These are phyloP conservation scores for Tremellales sp. DNA, from an alignment of 1,284 basidiomycete genomes.

Conservation along the genomic window DNA sequence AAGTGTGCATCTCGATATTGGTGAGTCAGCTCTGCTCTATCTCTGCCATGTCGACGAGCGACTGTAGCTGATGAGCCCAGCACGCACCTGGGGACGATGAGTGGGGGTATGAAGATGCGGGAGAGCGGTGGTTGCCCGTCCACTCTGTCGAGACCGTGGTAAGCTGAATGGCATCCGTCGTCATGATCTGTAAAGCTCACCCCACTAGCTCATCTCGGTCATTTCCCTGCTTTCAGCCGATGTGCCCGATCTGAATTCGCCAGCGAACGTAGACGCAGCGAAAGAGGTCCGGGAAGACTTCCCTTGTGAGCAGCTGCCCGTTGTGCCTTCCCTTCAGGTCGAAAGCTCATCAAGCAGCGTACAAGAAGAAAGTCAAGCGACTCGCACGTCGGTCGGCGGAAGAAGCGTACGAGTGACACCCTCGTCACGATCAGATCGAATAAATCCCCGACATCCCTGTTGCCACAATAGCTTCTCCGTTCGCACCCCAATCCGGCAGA, in stretches of 20 bases:
- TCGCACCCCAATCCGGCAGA: background rate
- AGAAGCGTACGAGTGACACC: slow-evolving; percentile 65
- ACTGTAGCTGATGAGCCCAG: slow-evolving; percentile 33
- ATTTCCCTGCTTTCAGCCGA: slow-evolving; percentile 93
- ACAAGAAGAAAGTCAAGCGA: slow-evolving; percentile 89
- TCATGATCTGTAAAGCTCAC: background rate
- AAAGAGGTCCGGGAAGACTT: slow-evolving; percentile 78
- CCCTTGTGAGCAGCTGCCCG: slow-evolving; percentile 52
- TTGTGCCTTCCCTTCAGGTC: background rate
- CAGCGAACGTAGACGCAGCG: slow-evolving; percentile 95
- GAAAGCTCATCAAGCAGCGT: slow-evolving; percentile 51
- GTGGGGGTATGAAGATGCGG: slow-evolving; percentile 96
- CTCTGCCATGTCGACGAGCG: slow-evolving; percentile 2
- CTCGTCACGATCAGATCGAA: background rate
- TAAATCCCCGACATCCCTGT: background rate
- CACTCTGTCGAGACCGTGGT: slow-evolving; percentile 97
- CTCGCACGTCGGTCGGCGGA: slow-evolving; percentile 79
- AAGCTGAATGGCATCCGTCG: slow-evolving; percentile 44
- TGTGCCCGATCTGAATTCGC: slow-evolving; percentile 87
- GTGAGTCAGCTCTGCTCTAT: slow-evolving; percentile 52
- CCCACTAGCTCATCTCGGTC: slow-evolving; percentile 81
- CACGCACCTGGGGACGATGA: slow-evolving; percentile 96
- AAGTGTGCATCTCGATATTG: slow-evolving; percentile 93
- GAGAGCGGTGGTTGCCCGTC: slow-evolving; percentile 96
- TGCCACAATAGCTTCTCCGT: background rate